These are phyloP conservation scores for Citrus trifoliata DNA, from an alignment of 345 rosid genomes.

Conservation along the genomic window DNA sequence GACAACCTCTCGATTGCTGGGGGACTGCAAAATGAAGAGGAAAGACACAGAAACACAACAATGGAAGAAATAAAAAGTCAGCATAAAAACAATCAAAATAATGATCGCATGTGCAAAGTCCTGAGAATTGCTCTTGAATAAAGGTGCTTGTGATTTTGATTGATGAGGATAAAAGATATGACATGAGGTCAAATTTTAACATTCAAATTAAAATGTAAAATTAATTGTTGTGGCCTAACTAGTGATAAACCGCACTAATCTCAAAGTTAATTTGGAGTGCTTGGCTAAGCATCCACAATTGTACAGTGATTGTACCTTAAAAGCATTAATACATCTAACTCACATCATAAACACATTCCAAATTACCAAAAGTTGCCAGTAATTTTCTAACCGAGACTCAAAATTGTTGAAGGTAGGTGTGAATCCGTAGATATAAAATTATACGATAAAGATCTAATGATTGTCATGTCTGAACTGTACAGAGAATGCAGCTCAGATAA, in stretches of 20 bases:
- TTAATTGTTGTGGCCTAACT: neutral
- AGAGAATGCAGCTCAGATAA: neutral
- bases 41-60: neutral
- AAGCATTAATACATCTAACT: neutral
- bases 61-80: neutral
- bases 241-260: neutral
- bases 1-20: slow-evolving; percentile 95
- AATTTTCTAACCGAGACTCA: neutral
- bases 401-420: neutral
- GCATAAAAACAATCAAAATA: neutral
- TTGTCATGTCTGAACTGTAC: neutral
- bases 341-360: neutral
- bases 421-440: neutral
- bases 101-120: slow-evolving; percentile 5
- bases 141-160: neutral
- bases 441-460: neutral
- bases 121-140: neutral
- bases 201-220: neutral
- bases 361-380: neutral
- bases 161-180: neutral
- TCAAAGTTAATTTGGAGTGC: neutral
- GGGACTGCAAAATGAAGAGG: slow-evolving; percentile 48
- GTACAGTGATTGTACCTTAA: neutral
- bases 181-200: neutral
- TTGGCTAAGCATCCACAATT: neutral